A percentile compares a stretch with the other conserved stretches of the same genome.
phyloP scores from a whole-genome alignment of 2,329 filamentous ascomycete species.

The Capronia americana region DNA sequence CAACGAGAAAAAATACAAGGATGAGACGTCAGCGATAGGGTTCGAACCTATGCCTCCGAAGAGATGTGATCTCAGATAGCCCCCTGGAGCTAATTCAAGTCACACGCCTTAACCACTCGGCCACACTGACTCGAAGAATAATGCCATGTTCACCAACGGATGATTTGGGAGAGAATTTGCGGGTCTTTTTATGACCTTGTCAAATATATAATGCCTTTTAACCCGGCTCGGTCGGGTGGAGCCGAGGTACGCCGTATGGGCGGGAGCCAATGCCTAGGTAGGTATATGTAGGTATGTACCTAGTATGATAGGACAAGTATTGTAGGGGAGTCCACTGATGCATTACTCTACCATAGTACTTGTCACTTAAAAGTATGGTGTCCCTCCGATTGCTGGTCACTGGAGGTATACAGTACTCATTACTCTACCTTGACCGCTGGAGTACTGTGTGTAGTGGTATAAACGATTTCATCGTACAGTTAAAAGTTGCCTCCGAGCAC shows the following conservation, averaged over 20 bases:
- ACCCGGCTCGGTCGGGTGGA: neutral
- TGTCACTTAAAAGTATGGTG: too few relatives aligned
- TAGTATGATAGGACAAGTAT: too few relatives aligned
- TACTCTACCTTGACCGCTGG: too few relatives aligned
- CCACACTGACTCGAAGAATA: slow-evolving; percentile 10
- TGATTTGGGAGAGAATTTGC: slow-evolving; percentile 4
- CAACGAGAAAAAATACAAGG: slow-evolving; percentile 9
- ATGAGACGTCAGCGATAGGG: slow-evolving; percentile 30
- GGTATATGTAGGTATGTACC: too few relatives aligned
- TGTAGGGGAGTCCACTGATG: too few relatives aligned
- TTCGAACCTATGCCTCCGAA: slow-evolving; percentile 32
- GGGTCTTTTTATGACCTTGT: neutral
- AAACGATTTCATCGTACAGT: neutral
- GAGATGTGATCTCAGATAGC: slow-evolving; percentile 23
- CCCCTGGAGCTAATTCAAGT: slow-evolving; percentile 20
- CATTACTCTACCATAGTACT: too few relatives aligned
- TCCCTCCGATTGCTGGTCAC: too few relatives aligned
- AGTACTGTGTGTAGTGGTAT: too few relatives aligned
- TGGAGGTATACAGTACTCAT: too few relatives aligned
- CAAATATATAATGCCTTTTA: neutral
- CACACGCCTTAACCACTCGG: slow-evolving; percentile 25
- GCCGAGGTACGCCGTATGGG: neutral
- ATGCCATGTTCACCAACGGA: neutral
- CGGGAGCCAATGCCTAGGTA: too few relatives aligned
- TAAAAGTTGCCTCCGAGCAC: neutral